Conservation (phyloP, 1,284 basidiomycete genomes). For the Hemileia vastatrix region DNA sequence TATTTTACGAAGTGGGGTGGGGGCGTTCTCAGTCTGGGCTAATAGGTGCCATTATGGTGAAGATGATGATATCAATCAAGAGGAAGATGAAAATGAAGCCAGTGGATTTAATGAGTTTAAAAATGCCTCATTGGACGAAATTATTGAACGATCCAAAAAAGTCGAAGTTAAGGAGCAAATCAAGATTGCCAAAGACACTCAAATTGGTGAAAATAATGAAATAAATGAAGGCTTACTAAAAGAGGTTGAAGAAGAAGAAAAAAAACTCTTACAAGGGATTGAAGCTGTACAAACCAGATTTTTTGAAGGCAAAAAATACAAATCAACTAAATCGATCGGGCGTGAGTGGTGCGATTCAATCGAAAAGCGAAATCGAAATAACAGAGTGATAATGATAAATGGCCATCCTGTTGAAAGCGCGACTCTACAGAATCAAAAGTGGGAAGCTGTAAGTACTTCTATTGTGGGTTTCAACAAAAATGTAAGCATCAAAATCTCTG, state of each 20-base stretch:
- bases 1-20: constrained; percentile 4
- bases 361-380: constrained; percentile 48
- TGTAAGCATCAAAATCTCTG: too few species aligned
- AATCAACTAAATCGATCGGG: constrained; percentile 42
- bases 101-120: constrained; percentile 36
- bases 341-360: constrained; percentile 45
- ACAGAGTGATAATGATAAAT: constrained; percentile 48
- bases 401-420: constrained; percentile 45
- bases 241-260: constrained; percentile 53
- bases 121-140: constrained; percentile 25
- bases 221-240: constrained; percentile 34
- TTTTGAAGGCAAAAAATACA: constrained; percentile 53
- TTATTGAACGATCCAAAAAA: constrained; percentile 23
- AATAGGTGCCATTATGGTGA: constrained; percentile 51
- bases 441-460: constrained; percentile 26
- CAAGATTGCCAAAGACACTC: constrained; percentile 12
- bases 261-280: constrained; percentile 51
- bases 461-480: neutral
- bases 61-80: constrained; percentile 46
- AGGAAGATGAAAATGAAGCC: constrained; percentile 48
- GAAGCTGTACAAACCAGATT: constrained; percentile 54
- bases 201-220: constrained; percentile 12
- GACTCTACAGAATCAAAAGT: constrained; percentile 21
- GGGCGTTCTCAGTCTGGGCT: constrained; percentile 1
- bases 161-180: constrained; percentile 26